Conservation (phyloP, 495 filamentous ascomycete genomes). For the Platismatia glauca region DNA sequence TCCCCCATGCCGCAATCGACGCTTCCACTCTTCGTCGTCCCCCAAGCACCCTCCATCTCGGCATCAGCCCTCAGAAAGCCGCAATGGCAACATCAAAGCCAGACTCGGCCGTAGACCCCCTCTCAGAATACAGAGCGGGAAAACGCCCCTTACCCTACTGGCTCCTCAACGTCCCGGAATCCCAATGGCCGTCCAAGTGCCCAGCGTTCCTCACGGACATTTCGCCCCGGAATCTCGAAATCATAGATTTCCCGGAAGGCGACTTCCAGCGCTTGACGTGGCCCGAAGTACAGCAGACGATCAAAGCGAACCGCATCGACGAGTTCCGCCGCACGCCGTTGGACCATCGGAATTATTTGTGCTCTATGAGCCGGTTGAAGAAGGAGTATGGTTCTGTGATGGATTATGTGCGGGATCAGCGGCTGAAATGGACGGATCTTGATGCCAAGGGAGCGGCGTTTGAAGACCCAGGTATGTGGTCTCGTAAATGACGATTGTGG, state of each 20-base stretch:
- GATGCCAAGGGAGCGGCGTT: slow-evolving; percentile 38
- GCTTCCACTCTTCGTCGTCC: too few relatives aligned
- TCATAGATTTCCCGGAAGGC: slow-evolving; percentile 56
- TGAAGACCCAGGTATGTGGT: slow-evolving; percentile 38
- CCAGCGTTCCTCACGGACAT: slow-evolving; percentile 57
- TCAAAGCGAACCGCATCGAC: slow-evolving; percentile 58
- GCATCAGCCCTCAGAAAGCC: neutral
- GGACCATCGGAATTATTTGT: slow-evolving; percentile 62
- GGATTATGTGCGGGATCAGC: slow-evolving; percentile 58
- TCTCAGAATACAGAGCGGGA: neutral
- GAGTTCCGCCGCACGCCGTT: slow-evolving; percentile 65
- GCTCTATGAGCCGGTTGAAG: slow-evolving; percentile 52
- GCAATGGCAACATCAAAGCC: neutral
- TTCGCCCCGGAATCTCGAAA: slow-evolving; percentile 45
- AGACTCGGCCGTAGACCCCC: neutral
- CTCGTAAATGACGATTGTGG: neutral
- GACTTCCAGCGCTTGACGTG: slow-evolving; percentile 51
- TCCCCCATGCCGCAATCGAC: too few relatives aligned
- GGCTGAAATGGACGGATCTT: slow-evolving; percentile 55
- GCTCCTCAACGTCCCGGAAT: slow-evolving; percentile 64
- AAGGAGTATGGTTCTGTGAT: slow-evolving; percentile 61
- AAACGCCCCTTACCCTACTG: slow-evolving; percentile 53
- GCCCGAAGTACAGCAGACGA: slow-evolving; percentile 52
- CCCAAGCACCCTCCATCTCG: too few relatives aligned
- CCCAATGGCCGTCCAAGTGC: slow-evolving; percentile 52